Evolutionary conservation across 1,139 yeast genomes (phyloP), one percentile per base, ranked within the genome.

Genomic region (Hyphopichia burtonii): DNA sequence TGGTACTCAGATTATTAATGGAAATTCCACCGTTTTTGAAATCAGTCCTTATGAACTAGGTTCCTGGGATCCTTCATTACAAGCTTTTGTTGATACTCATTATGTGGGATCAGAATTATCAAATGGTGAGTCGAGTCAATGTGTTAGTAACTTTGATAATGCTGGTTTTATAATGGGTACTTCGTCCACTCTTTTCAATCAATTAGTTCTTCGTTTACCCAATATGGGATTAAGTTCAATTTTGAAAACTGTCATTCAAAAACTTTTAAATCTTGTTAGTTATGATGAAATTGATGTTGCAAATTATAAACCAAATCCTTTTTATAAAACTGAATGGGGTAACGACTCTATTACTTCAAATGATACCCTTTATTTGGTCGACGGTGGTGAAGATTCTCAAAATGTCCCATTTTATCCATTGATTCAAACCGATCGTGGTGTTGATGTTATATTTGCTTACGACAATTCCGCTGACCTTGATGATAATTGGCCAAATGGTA

Each of bases 381-480:
- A 90, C 58, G 96, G 96, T 46, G 96, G 96, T 50, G 91, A 85
- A 61, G 96, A 87, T 63, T 63, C 61, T 12, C 93, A 89, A 59
- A 86, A 85, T 52, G 73, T 90, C 25, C 97, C 97, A 9, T 66
- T 88, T 37, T 71, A 77, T 46, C 96, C 97, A 18, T 70, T 89
- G 52, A 61, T 89, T 38, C 93, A 85, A 61, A 76, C 80, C 10
- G 76, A 74, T 37, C 78, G 97, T 57, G 68, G 71, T n/a, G 71
- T 89, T 18, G 98, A 90, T 58, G 80, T 86, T 11, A 75, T 90
- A 28, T 78, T 90, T 61, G 95, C 95, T 0, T 82, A 80, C 56
- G 98, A 90, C 58, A 86, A 84, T 63, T 81, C 90, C n/a, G 93
- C 88, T 34, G 96, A 90, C 53, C 82, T 93, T 0, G 64, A 67